Base-by-base conservation (phyloP, 495 filamentous ascomycete species). In the Trypethelium eluteriae region DNA sequence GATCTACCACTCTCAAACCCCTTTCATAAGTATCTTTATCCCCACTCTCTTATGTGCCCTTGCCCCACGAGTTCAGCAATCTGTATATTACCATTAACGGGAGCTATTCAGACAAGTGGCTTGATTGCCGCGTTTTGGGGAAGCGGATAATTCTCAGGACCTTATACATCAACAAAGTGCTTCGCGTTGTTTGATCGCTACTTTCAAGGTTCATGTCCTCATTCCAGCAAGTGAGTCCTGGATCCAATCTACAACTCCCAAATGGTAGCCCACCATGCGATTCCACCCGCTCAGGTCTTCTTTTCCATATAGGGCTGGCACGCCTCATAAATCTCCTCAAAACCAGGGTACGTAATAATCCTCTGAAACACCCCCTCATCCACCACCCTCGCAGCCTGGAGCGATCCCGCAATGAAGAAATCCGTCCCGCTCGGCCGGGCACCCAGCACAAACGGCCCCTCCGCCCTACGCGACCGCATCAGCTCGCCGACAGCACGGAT, bases 401-500 rank as follows among this genome's bases (percentile, higher is more conserved):
- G 66, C 10, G 68, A 69, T 10, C 76, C 77, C 18, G 75, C 73
- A 66, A 80, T 74, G 39, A 78, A 76, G 69, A 79, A 80, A 64
- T 80, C 78, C 7, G 77, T 75, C 47, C 71, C 73, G 38, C 66
- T 77, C 49, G 74, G 74, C 59, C 56, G 36, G 3, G 70, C 68
- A 3, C 78, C 76, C 62, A 80, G 64, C 38, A 78, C 69, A 73
- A 80, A 80, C 32, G 74, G 76, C 50, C 78, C 78, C 2, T 77
- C 70, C 1, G 67, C 73, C 63, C 72, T 72, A 66, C 79, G 63
- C 35, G 71, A 76, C 70, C 46, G 71, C 66, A 79, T 73, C 63
- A 77, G 61, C 69, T 74, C 74, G 12, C 71, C 68, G 1, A 79
- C 66, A 14, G 64, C 71, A 34, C 68, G 64, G 46, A 77, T 70